Base-by-base conservation (phyloP, 1,284 basidiomycete genomes). In the Irpex sp. region DNA sequence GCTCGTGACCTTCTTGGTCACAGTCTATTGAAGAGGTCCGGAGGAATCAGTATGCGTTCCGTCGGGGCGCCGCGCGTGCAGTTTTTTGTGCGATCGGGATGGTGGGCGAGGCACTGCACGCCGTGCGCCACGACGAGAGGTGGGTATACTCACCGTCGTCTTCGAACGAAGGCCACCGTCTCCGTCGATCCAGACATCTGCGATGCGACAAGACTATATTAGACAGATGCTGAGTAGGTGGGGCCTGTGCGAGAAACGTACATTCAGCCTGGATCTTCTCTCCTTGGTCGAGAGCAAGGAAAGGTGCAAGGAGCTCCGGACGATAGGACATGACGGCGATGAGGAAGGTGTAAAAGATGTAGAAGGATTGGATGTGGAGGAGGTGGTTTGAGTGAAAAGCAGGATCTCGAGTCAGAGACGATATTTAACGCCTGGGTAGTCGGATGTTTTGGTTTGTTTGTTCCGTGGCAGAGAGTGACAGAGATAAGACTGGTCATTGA, bases 131-230 rank as follows among this genome's bases (percentile, higher is more conserved):
- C 57, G 54, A 37, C 39, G 21, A 9, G 21, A 58, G 47, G 39
- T 12, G 18, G 19, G 54, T 8, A 58, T 47, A 77, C 84, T 55
- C 61, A 90, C 90, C 58, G 90, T 96, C 66, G 94, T 97, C 83
- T 98, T 98, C 70, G 88, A 95, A 75, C 95, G 93, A 67, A 97
- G 85, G 68, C 93, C 95, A 67, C 85, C 83, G 74, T 96, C 91
- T 67, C 94, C 94, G 74, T 97, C 94, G 73, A 96, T 88, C 94
- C 94, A 97, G 78, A 96, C 90, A 77, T 96, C 93, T 95, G 75
- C 67, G 62, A 48, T 33, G 59, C 58, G 63, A 64, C 61, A 60
- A 62, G 63, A 65, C 66, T 58, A 67, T 69, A 65, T 69, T 64
- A 59, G 66, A 58, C 61, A 59, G 63, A 39, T 52, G 21, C 23